Evolutionary conservation across 2,329 filamentous ascomycete genomes (phyloP).

Genomic region (Apiospora marii): DNA sequence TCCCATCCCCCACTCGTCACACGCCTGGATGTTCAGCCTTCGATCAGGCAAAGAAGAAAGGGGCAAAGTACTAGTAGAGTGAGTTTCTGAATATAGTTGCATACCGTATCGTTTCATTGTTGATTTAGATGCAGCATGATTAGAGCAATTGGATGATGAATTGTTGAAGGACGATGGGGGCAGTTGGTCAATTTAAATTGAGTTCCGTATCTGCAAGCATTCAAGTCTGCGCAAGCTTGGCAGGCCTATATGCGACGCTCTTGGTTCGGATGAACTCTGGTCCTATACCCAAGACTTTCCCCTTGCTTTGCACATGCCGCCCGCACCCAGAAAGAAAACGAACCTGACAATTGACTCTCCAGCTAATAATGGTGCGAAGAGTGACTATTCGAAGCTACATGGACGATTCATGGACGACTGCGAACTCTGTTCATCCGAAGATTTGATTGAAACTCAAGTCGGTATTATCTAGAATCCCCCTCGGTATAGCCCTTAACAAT

Average conservation of each 20-base stretch:
- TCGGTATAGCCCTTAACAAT: neutral
- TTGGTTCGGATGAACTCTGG: conserved; percentile 1
- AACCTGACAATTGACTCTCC: neutral
- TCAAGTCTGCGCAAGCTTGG: neutral
- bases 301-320: neutral
- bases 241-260: neutral
- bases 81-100: too few species aligned
- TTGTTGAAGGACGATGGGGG: neutral
- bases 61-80: neutral
- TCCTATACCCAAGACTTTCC: neutral
- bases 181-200: neutral
- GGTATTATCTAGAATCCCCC: neutral
- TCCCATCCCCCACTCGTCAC: neutral
- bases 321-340: neutral
- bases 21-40: neutral
- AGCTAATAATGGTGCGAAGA: neutral
- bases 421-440: neutral
- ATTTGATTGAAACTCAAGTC: neutral
- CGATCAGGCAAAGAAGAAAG: neutral
- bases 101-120: too few species aligned
- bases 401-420: neutral
- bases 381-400: neutral
- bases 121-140: too few species aligned
- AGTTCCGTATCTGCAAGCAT: conserved; percentile 3
- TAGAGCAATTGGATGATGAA: too few species aligned